Evolutionary conservation across 257 asterid species (phyloP), one percentile per base, ranked within the genome.

Genomic region (Capsicum rhomboideum): DNA sequence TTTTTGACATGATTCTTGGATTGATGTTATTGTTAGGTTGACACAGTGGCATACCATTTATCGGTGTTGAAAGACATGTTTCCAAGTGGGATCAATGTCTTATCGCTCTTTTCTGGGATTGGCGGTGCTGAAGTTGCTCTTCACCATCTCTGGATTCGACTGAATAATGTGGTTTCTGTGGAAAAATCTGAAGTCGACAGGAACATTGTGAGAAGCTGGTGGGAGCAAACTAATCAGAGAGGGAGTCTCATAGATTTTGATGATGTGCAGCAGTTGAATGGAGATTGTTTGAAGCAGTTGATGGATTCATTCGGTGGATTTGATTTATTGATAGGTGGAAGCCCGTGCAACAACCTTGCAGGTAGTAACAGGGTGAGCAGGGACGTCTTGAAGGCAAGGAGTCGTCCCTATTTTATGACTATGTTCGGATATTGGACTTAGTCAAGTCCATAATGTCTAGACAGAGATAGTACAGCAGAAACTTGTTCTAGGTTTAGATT

Each of bases 81-180:
- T 68, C 78, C 78, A 34, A 37, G 34, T 37, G 78, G 78, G 23
- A 68, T 68, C 17, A 68, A 68, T 17, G 78, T 68, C 17, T 68
- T 68, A 68, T 68, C 78, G 17, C 78, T 68, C 78, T 68, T 68
- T 52, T 68, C 78, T 9, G 78, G 78, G 3, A 68, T 68, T 68
- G 78, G 78, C 9, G 78, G 78, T 68, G 78, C 78, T 34, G 78
- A 68, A 37, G 78, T 68, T 68, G 78, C 78, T 68, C 78, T 68
- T 68, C 37, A 68, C 28, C 78, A 52, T 68, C 78, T 68, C 3
- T 52, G 78, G 78, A 68, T 68, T 68, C 78, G 20, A 68, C 50
- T 68, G 6, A 68, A 68, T 23, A 68, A 68, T 68, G 52, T 68
- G 52, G 78, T 68, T 13, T 68, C 78, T 68, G 78, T 68, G 78